These are phyloP conservation scores for Neoascochyta sp. DNA, from an alignment of 2,329 filamentous ascomycete species.

Conservation along the genomic window DNA sequence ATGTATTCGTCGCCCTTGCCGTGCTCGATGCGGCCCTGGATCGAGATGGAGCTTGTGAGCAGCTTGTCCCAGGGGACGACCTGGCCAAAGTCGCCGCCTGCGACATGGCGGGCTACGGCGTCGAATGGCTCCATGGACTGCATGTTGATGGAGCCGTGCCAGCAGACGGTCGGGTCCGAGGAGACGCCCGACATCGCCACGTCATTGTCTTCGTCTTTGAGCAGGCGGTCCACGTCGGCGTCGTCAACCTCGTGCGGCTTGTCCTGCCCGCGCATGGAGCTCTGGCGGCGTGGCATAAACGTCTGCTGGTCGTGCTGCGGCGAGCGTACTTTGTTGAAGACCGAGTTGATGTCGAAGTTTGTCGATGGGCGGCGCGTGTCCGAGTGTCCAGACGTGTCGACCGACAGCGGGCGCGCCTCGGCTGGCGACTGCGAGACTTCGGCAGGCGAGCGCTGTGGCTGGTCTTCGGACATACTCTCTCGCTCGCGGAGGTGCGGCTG, in stretches of 20 bases:
- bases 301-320: conserved; percentile 54
- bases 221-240: conserved; percentile 82
- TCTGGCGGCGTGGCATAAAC: conserved; percentile 50
- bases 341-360: conserved; percentile 79
- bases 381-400: conserved; percentile 37
- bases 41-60: conserved; percentile 65
- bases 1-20: conserved; percentile 87
- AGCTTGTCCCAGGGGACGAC: conserved; percentile 70
- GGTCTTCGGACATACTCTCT: conserved; percentile 24
- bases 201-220: conserved; percentile 76
- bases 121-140: conserved; percentile 70
- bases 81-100: conserved; percentile 71
- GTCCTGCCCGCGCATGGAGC: conserved; percentile 44
- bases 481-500: conserved; percentile 24
- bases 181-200: conserved; percentile 74
- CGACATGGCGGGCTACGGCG: conserved; percentile 76
- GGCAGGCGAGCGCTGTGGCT: conserved; percentile 12
- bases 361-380: conserved; percentile 51
- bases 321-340: conserved; percentile 79
- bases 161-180: conserved; percentile 64
- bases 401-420: conserved; percentile 23
- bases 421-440: conserved; percentile 17
- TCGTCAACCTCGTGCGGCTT: conserved; percentile 62
- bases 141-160: conserved; percentile 55
- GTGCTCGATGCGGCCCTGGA: conserved; percentile 77